Conservation (phyloP, 805 yeast genomes). For the Ogataea sp. region DNA sequence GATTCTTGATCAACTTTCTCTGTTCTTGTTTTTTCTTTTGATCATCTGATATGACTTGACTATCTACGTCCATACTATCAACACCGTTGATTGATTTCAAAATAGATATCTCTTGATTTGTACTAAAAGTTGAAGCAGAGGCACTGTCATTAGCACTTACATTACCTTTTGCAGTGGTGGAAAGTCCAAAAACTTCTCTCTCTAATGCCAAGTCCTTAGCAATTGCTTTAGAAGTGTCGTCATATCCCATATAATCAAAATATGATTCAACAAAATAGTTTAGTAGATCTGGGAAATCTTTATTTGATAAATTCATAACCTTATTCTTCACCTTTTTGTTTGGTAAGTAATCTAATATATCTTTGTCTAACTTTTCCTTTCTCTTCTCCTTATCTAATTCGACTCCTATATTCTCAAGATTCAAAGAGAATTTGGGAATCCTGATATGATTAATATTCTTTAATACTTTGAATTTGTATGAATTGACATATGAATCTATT, state of each 20-base stretch:
- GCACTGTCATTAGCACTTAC: no score
- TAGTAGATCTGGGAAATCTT: slow-evolving; percentile 20
- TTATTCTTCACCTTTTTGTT: background rate
- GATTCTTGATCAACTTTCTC: slow-evolving; percentile 28
- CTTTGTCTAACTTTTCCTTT: background rate
- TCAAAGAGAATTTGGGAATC: slow-evolving; percentile 8
- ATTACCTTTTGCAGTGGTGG: no score
- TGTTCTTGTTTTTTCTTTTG: slow-evolving; percentile 7
- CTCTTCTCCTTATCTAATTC: slow-evolving; percentile 1
- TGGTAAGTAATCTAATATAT: background rate
- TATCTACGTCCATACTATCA: background rate
- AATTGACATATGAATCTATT: slow-evolving; percentile 36
- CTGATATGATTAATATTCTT: slow-evolving; percentile 11
- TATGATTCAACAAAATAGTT: slow-evolving; percentile 35
- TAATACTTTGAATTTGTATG: slow-evolving; percentile 24
- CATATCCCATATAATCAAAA: slow-evolving; percentile 51
- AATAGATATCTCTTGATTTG: no score
- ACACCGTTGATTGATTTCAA: no score
- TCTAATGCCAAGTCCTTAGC: slow-evolving; percentile 34
- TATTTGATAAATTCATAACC: slow-evolving; percentile 4
- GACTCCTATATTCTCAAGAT: slow-evolving; percentile 11
- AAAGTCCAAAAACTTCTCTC: slow-evolving; percentile 9
- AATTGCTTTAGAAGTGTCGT: slow-evolving; percentile 45
- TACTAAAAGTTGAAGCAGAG: no score
- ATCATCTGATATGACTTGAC: slow-evolving; percentile 3